A percentile compares a stretch with the other conserved stretches of the same genome.
Conservation (phyloP, 176 grass and related monocot species). For the Metroxylon sagu region DNA sequence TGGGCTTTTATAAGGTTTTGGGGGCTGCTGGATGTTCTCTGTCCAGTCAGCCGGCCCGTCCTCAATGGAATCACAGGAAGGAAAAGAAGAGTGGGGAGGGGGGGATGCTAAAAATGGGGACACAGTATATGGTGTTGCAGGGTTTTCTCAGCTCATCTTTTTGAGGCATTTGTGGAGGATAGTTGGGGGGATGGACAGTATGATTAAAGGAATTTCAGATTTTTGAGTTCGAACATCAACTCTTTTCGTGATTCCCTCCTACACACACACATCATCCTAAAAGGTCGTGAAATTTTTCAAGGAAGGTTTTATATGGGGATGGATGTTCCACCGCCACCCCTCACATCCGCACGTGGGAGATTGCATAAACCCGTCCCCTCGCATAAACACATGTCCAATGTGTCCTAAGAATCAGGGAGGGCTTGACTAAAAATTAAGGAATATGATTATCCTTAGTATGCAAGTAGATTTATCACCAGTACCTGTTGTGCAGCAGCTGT, state of each 20-base stretch:
- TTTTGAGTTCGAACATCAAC: constrained; percentile 8
- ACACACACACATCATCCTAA: too few relatives aligned
- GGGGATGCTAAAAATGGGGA: background rate
- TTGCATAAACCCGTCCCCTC: background rate
- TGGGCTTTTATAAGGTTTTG: constrained; percentile 66
- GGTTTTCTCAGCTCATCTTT: too few relatives aligned
- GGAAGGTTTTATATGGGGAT: constrained; percentile 57
- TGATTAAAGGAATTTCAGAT: background rate
- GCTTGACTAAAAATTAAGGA: too few relatives aligned
- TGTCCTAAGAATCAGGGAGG: too few relatives aligned
- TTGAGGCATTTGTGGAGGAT: too few relatives aligned
- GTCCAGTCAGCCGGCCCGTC: constrained; percentile 7
- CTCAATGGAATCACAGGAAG: background rate
- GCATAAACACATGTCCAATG: too few relatives aligned
- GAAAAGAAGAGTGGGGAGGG: constrained; percentile 3
- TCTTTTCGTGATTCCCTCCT: constrained; percentile 29
- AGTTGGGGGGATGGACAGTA: too few relatives aligned
- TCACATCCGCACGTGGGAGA: constrained; percentile 20
- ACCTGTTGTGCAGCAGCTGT: too few relatives aligned
- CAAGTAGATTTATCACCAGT: too few relatives aligned
- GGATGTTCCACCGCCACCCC: constrained; percentile 11
- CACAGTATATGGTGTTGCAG: too few relatives aligned
- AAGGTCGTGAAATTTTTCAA: constrained; percentile 11
- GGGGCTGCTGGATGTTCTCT: constrained; percentile 6
- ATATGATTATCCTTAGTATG: too few relatives aligned